Evolutionary conservation across 768 basidiomycete genomes (phyloP), one percentile per base, ranked within the genome.

Genomic region (Hygrophoropsis aurantiaca): DNA sequence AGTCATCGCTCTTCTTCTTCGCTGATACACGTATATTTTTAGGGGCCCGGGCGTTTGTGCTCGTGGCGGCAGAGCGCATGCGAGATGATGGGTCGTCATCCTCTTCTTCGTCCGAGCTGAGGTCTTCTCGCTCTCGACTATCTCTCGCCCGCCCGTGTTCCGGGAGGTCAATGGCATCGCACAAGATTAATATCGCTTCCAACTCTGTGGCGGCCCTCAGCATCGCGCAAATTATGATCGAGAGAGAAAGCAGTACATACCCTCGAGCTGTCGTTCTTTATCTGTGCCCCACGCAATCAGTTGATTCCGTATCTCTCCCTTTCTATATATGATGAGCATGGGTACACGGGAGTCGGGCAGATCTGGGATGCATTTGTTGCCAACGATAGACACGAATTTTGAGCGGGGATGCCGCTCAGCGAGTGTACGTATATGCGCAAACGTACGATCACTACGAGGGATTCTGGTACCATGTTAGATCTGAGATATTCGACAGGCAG

Each of bases 321-420:
- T 87, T 38, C 88, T 83, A 68, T 99, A 98, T 24, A 95, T 71
- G 54, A 99, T 84, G 47, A 98, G 71, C 76, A 95, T 98, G 1
- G 97, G 97, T 33, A 93, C 69, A 42, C 93, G 84, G 30, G 80
- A 75, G 57, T 97, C 97, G 11, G 94, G 95, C 27, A 98, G 84
- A 67, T 97, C 87, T n/a, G 90, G 84, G 57, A 99, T 97, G 71
- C 93, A 95, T 66, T 93, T 93, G 69, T 90, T 81, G 30, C 94
- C 93, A 3, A 94, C 82, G 57, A 98, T 98, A 10, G 90, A 92
- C 51, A 97, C 87, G 56, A 99, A 97, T 70, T 98, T 98, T 10
- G 94, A 90, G 39, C 86, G 85, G 2, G 94, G 90, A 64, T 95
- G 87, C 43, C 82, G 80, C n/a, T 72, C 73, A 2, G 97, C 92